Evolutionary conservation across 1,139 yeast species (phyloP).

Genomic region (Suhomyces taliae): DNA sequence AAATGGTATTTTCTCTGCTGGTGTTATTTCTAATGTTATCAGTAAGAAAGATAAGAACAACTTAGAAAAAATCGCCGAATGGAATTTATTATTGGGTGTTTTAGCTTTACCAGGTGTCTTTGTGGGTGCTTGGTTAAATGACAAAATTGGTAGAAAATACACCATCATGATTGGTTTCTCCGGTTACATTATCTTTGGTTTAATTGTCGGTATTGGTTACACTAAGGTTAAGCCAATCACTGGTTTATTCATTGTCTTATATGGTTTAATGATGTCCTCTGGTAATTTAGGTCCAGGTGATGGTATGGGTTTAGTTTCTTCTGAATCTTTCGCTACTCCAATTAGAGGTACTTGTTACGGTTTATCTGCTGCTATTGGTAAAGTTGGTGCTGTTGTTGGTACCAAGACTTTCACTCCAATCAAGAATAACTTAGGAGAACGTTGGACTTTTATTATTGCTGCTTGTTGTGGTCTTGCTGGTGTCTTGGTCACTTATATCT

Average conservation of each 20-base stretch:
- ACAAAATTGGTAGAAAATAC: conserved; percentile 56
- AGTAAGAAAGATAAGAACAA: conserved; percentile 28
- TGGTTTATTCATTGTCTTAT: conserved; percentile 57
- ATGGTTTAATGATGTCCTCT: conserved; percentile 56
- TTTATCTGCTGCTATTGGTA: conserved; percentile 49
- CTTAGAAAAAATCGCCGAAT: conserved; percentile 52
- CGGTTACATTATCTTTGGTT: conserved; percentile 60
- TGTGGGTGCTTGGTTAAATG: conserved; percentile 55
- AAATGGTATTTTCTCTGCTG: conserved; percentile 57
- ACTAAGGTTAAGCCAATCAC: conserved; percentile 47
- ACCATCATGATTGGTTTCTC: conserved; percentile 58
- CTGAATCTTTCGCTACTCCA: conserved; percentile 74
- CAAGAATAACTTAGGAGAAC: conserved; percentile 27
- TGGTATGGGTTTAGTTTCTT: conserved; percentile 65
- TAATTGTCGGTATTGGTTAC: conserved; percentile 57
- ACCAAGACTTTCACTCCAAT: conserved; percentile 47
- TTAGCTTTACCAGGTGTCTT: conserved; percentile 61
- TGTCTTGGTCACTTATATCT: conserved; percentile 57
- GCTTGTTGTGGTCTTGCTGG: conserved; percentile 72
- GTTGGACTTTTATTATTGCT: conserved; percentile 53
- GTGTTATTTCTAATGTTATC: conserved; percentile 52
- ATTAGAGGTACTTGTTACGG: conserved; percentile 67
- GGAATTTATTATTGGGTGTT: conserved; percentile 55
- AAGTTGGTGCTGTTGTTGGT: conserved; percentile 53
- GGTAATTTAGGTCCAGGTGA: conserved; percentile 82